These are phyloP conservation scores for Phytophthora pseudosyringae DNA, from an alignment of 352 stramenopile species.

Conservation along the genomic window DNA sequence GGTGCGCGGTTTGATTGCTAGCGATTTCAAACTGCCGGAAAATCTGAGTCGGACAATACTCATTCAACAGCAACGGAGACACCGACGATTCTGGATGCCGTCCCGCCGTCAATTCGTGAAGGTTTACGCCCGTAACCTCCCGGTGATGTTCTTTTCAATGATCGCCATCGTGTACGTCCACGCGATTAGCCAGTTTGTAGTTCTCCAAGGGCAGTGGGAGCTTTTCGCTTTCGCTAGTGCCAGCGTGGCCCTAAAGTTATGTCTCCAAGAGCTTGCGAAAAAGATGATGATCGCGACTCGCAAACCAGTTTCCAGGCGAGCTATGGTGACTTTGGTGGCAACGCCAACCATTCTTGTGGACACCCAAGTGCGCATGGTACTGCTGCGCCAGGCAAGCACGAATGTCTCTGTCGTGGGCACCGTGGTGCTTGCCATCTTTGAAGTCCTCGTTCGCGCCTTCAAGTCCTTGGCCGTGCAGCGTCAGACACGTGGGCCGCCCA, in stretches of 20 bases:
- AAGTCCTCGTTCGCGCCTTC: constrained; percentile 30
- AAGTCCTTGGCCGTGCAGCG: constrained; percentile 29
- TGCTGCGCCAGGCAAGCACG: constrained; percentile 23
- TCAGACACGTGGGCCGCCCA: neutral
- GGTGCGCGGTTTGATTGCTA: constrained; percentile 14
- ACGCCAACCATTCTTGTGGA: constrained; percentile 37
- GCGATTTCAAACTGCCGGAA: neutral
- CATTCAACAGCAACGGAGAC: neutral
- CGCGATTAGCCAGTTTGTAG: constrained; percentile 11
- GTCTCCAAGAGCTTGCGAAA: constrained; percentile 27
- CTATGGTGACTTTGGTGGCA: constrained; percentile 26
- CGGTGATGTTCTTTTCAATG: constrained; percentile 7
- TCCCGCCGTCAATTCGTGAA: constrained; percentile 8
- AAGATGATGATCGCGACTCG: neutral
- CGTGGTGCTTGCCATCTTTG: constrained; percentile 33
- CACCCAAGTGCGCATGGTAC: constrained; percentile 31
- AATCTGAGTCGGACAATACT: neutral
- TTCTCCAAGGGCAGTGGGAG: constrained; percentile 12
- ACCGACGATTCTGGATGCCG: constrained; percentile 4
- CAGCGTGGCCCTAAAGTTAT: constrained; percentile 22
- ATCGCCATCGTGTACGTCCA: constrained; percentile 31
- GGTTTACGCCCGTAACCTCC: constrained; percentile 11
- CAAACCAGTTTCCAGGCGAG: constrained; percentile 1
- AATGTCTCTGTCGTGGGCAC: constrained; percentile 21
- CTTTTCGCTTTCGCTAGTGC: constrained; percentile 12